phyloP scores from a whole-genome alignment of 1,139 yeast species.

The Saccharomyces pastorianus region DNA sequence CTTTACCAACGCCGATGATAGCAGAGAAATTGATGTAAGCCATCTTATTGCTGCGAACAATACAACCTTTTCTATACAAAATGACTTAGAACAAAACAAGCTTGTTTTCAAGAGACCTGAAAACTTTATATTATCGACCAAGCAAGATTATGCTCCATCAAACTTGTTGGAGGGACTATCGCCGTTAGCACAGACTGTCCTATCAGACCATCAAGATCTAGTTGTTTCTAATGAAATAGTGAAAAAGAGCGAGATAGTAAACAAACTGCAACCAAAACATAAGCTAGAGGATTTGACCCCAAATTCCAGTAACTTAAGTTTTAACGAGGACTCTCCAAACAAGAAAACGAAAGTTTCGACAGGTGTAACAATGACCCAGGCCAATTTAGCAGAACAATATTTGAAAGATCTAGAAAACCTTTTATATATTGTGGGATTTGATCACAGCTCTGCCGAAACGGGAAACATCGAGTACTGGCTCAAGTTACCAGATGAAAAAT shows the following conservation, averaged over 20 bases:
- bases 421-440: conserved; percentile 7
- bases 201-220: neutral
- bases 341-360: conserved; percentile 17
- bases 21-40: neutral
- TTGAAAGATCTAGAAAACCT: conserved; percentile 14
- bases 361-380: conserved; percentile 18
- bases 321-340: conserved; percentile 4
- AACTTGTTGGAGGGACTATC: conserved; percentile 17
- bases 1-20: neutral
- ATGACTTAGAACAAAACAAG: conserved; percentile 5
- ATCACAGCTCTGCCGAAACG: conserved; percentile 4
- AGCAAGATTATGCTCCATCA: neutral
- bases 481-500: conserved; percentile 6
- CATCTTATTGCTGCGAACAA: neutral
- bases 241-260: neutral
- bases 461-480: conserved; percentile 18
- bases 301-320: neutral
- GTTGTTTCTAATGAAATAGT: conserved; percentile 3
- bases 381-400: conserved; percentile 17
- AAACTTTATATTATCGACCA: conserved; percentile 1
- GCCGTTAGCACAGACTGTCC: conserved; percentile 11
- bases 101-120: conserved; percentile 16
- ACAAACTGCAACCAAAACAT: neutral
- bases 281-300: neutral
- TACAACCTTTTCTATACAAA: conserved; percentile 7